Evolutionary conservation across 306 rosid genomes (phyloP).

Genomic region (Pyrus pyrifolia): DNA sequence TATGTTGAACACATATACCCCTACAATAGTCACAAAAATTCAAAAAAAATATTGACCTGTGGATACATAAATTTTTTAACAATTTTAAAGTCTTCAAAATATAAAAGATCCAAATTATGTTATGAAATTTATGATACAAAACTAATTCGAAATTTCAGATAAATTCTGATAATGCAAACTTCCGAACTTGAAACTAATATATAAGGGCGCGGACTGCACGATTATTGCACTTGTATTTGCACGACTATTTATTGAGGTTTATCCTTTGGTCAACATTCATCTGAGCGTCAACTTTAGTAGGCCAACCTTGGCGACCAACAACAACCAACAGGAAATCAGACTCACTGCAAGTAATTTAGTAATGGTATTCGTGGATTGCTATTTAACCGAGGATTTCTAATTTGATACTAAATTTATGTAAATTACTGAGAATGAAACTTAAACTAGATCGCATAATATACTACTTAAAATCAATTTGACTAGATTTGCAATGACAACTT

Average conservation of each 20-base stretch:
- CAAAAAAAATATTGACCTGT: no score
- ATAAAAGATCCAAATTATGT: no score
- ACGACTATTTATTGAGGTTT: no score
- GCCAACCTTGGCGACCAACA: not conserved
- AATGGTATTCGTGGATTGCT: not conserved
- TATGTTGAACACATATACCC: not conserved
- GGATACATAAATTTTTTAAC: not conserved
- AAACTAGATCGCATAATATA: not conserved
- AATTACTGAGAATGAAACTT: no score
- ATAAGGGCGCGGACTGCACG: no score
- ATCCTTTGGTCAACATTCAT: not conserved
- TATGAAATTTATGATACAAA: no score
- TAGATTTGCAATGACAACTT: not conserved
- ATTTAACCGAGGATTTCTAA: not conserved
- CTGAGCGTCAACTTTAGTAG: not conserved
- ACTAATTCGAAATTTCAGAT: no score
- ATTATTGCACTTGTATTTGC: no score
- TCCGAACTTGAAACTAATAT: no score
- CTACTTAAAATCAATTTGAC: not conserved
- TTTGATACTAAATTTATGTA: no score
- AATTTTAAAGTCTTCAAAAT: not conserved
- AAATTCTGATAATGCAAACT: no score
- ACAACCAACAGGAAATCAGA: not conserved
- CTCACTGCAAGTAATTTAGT: not conserved
- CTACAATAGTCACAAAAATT: no score